Evolutionary conservation across 305 asterid genomes (phyloP).

Genomic region (Fraxinus paxiana): DNA sequence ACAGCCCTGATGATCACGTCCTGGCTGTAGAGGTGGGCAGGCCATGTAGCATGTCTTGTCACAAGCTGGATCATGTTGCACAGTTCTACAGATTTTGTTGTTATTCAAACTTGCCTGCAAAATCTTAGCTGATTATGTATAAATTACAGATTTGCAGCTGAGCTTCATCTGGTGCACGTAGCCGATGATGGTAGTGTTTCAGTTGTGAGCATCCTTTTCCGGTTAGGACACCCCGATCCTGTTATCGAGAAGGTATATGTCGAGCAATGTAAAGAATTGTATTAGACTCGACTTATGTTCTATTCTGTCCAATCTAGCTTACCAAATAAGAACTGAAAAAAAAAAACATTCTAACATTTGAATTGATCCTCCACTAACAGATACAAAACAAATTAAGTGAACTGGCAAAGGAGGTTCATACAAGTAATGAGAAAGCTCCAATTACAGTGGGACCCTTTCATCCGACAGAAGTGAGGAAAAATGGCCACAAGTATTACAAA

Average conservation of each 20-base stretch:
- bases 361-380: conserved; percentile 21
- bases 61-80: neutral
- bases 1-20: neutral
- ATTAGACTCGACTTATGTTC: neutral
- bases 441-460: conserved; percentile 40
- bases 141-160: conserved; percentile 33
- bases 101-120: neutral
- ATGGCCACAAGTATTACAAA: conserved; percentile 43
- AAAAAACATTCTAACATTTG: neutral
- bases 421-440: conserved; percentile 32
- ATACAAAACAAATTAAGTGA: conserved; percentile 40
- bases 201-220: conserved; percentile 31
- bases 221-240: conserved; percentile 33
- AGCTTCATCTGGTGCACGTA: conserved; percentile 40
- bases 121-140: neutral
- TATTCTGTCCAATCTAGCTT: neutral
- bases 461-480: conserved; percentile 46
- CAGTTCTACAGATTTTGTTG: neutral
- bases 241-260: conserved; percentile 30
- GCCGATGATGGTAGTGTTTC: conserved; percentile 29
- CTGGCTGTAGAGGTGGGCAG: neutral
- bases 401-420: conserved; percentile 38
- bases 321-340: neutral
- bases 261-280: neutral
- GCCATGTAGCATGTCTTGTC: neutral